Percentiles rank a stretch among this genome's conserved stretches.
Evolutionary conservation across 257 asterid genomes (phyloP).

Genomic region (Apocynum venetum): DNA sequence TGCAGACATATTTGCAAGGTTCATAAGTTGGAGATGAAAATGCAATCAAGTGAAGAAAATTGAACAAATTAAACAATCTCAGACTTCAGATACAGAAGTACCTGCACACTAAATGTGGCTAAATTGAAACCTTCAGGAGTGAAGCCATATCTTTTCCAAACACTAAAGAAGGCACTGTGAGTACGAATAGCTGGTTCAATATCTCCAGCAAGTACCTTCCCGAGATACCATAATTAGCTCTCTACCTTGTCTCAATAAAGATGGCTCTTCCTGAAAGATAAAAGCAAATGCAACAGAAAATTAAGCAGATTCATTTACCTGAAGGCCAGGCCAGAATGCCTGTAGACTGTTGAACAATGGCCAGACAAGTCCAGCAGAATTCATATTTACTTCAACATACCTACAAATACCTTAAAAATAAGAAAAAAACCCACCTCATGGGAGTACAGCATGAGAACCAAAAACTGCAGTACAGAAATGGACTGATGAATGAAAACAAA

Average conservation of each 20-base stretch:
- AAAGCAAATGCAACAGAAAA: neutral
- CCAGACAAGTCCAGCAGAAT: conserved; percentile 98
- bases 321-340: conserved; percentile 99
- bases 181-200: conserved; percentile 92
- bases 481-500: neutral
- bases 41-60: neutral
- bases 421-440: neutral
- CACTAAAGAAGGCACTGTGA: conserved; percentile 92
- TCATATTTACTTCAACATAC: conserved; percentile 99
- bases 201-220: conserved; percentile 98
- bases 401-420: conserved; percentile 29
- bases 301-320: conserved; percentile 42
- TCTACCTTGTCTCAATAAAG: conserved; percentile 20
- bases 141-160: conserved; percentile 93
- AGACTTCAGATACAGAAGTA: conserved; percentile 27
- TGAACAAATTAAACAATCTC: conserved; percentile 2
- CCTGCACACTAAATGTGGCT: conserved; percentile 90
- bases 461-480: conserved; percentile 3
- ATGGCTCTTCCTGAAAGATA: neutral
- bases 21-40: neutral
- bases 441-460: conserved; percentile 8
- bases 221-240: conserved; percentile 28
- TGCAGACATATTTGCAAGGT: neutral
- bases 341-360: conserved; percentile 94
- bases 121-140: conserved; percentile 98